Percentiles rank a stretch among this genome's conserved stretches.
phyloP scores from a whole-genome alignment of 2,329 filamentous ascomycete genomes.

The Penicillium digitatum region DNA sequence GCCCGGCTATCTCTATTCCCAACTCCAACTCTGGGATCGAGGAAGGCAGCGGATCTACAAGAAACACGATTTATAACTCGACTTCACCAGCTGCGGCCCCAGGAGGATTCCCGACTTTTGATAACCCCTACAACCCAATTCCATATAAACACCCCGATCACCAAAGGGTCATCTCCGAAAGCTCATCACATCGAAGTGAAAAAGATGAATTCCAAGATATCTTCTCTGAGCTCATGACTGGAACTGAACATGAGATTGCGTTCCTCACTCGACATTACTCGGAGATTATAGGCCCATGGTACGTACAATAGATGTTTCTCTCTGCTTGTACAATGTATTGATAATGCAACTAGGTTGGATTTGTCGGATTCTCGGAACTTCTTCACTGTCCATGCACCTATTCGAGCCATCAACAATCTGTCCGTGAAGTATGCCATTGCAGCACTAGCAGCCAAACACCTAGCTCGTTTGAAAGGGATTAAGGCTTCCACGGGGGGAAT shows the following conservation, averaged over 20 bases:
- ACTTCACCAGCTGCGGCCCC: slow-evolving; percentile 9
- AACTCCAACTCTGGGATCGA: not conserved
- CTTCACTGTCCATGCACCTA: slow-evolving; percentile 37
- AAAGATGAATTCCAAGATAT: slow-evolving; percentile 34
- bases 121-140: not conserved
- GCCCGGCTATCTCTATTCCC: not conserved
- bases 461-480: slow-evolving; percentile 32
- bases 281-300: slow-evolving; percentile 37
- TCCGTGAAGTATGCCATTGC: slow-evolving; percentile 38
- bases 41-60: not conserved
- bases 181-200: slow-evolving; percentile 22
- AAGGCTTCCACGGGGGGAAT: slow-evolving; percentile 21
- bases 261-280: slow-evolving; percentile 39
- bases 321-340: not conserved
- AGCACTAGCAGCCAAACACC: slow-evolving; percentile 41
- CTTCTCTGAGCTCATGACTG: slow-evolving; percentile 37
- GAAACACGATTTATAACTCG: slow-evolving; percentile 4
- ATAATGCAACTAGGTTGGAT: slow-evolving; percentile 31
- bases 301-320: slow-evolving; percentile 1
- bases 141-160: slow-evolving; percentile 1
- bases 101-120: slow-evolving; percentile 2
- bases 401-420: slow-evolving; percentile 34
- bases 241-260: slow-evolving; percentile 38
- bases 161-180: slow-evolving; percentile 9
- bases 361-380: slow-evolving; percentile 41